phyloP scores from a whole-genome alignment of 345 rosid species.

The Gossypium longicalyx region DNA sequence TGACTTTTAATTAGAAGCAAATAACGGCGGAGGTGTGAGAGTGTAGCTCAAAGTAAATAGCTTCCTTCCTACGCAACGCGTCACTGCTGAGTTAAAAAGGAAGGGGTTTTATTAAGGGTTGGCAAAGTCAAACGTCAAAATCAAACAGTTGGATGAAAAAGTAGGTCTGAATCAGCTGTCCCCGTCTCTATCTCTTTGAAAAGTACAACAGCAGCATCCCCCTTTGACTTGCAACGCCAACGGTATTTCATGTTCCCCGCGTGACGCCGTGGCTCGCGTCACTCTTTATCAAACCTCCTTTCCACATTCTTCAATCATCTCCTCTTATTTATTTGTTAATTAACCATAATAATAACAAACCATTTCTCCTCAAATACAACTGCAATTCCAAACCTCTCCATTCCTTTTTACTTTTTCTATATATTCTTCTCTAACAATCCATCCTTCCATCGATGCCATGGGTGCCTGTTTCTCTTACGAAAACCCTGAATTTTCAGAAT shows the following conservation, averaged over 20 bases:
- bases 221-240: neutral
- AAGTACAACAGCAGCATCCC: neutral
- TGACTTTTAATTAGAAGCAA: neutral
- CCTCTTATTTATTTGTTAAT: neutral
- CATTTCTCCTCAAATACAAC: neutral
- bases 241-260: conserved; percentile 4
- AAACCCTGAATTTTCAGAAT: conserved; percentile 3
- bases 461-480: conserved; percentile 52
- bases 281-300: neutral
- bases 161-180: neutral
- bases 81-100: neutral
- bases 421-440: neutral
- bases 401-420: neutral
- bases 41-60: neutral
- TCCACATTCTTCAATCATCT: neutral
- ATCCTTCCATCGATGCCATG: conserved; percentile 28
- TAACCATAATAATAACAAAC: neutral
- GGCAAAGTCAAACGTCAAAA: neutral
- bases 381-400: too few relatives aligned
- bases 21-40: neutral
- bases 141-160: neutral
- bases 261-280: conserved; percentile 12
- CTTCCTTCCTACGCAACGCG: neutral
- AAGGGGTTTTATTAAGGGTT: neutral
- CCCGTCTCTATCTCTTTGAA: neutral